Evolutionary conservation across 768 basidiomycete genomes (phyloP).

Genomic region (Leccinum fibrillosum): DNA sequence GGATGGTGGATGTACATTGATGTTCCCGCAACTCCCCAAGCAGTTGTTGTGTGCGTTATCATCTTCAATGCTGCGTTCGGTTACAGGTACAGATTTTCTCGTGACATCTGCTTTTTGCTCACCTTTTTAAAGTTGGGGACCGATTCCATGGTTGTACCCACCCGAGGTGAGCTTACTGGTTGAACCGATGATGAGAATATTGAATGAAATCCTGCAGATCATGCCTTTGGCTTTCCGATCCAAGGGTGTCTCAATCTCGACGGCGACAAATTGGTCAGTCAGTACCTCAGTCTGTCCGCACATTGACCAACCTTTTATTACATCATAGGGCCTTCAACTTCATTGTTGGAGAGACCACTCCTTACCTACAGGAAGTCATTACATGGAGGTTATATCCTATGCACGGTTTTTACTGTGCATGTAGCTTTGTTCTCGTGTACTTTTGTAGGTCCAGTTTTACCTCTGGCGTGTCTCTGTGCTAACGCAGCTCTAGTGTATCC

Average conservation of each 20-base stretch:
- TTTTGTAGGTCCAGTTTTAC: constrained; percentile 52
- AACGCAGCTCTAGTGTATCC: constrained; percentile 60
- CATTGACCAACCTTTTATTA: constrained; percentile 11
- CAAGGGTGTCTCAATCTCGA: constrained; percentile 94
- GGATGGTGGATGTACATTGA: constrained; percentile 96
- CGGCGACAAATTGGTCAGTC: constrained; percentile 71
- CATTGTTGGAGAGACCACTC: constrained; percentile 84
- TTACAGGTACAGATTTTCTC: constrained; percentile 51
- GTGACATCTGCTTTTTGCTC: neutral
- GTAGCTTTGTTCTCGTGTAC: constrained; percentile 83
- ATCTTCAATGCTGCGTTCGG: constrained; percentile 94
- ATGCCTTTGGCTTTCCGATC: constrained; percentile 87
- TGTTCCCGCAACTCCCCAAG: constrained; percentile 77
- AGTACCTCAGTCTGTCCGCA: neutral
- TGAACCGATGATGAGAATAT: neutral
- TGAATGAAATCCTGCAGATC: constrained; percentile 48
- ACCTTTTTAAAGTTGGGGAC: constrained; percentile 60
- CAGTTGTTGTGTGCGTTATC: constrained; percentile 86
- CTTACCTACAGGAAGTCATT: constrained; percentile 82
- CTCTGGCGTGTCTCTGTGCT: neutral
- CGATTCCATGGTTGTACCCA: constrained; percentile 84
- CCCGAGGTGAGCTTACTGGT: constrained; percentile 56
- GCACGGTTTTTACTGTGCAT: constrained; percentile 90
- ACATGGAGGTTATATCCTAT: constrained; percentile 92
- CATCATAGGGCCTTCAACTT: constrained; percentile 74